Conservation (phyloP, 2,329 filamentous ascomycete species). For the Emmonsia crescens region DNA sequence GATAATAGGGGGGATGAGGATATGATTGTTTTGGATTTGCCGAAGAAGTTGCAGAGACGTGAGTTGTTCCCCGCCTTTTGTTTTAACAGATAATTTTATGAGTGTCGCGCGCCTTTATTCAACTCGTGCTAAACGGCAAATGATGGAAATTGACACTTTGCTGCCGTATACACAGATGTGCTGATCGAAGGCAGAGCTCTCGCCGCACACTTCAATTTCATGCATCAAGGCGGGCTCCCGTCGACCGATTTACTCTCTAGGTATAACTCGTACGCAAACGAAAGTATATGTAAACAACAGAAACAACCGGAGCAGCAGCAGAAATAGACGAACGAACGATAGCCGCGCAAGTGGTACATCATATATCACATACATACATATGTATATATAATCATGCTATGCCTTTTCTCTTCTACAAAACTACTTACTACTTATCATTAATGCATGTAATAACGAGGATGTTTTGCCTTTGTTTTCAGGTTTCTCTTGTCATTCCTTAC, state of each 20-base stretch:
- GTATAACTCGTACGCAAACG: conserved; percentile 43
- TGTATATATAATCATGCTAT: neutral
- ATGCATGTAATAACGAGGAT: no score
- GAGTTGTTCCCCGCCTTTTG: neutral
- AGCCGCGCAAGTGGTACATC: neutral
- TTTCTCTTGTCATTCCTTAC: no score
- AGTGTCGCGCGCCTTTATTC: conserved; percentile 20
- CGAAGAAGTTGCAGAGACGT: neutral
- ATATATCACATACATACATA: neutral
- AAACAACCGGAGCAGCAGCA: neutral
- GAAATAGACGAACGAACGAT: neutral
- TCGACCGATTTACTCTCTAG: conserved; percentile 44
- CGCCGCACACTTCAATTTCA: conserved; percentile 1
- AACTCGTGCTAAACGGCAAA: conserved; percentile 38
- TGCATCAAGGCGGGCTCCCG: neutral
- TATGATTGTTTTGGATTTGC: conserved; percentile 1
- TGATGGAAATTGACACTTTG: neutral
- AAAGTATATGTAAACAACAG: conserved; percentile 36
- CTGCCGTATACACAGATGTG: neutral
- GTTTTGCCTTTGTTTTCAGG: no score
- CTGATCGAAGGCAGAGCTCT: neutral
- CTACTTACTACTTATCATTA: neutral
- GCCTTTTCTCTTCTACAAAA: neutral
- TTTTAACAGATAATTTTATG: neutral
- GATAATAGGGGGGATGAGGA: neutral